phyloP scores from a whole-genome alignment of 192 early-diverging fungal species.

The Backusella tarrabulga region DNA sequence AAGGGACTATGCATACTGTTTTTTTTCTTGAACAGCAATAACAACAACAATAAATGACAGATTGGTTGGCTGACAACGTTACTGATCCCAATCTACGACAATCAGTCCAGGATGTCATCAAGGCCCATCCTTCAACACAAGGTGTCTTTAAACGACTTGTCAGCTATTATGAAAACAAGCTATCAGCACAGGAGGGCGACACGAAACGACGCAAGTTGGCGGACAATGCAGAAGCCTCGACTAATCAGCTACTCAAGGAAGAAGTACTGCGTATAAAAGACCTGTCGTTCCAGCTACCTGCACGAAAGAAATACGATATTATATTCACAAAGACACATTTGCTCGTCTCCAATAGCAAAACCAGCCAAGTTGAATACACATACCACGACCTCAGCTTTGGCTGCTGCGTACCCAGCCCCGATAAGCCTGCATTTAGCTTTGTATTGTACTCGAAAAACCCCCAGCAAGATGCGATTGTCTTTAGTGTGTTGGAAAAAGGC shows the following conservation, averaged over 20 bases:
- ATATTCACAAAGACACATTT: background rate
- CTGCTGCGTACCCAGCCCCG: conserved; percentile 10
- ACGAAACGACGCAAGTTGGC: background rate
- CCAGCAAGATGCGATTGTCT: background rate
- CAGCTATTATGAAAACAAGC: background rate
- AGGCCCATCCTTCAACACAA: background rate
- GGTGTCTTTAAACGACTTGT: conserved; percentile 4
- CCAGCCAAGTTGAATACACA: background rate
- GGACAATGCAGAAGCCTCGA: background rate
- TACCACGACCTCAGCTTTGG: background rate
- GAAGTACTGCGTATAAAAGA: background rate
- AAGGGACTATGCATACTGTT: no score
- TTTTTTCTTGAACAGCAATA: background rate
- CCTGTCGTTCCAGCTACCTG: conserved; percentile 10
- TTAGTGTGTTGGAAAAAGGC: background rate
- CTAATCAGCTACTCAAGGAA: background rate
- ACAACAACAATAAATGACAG: conserved; percentile 8
- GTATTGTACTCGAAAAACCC: background rate
- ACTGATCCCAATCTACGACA: conserved; percentile 9
- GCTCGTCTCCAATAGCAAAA: conserved; percentile 2
- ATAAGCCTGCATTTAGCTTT: background rate
- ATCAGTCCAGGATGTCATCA: background rate
- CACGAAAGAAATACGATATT: conserved; percentile 6
- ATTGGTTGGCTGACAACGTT: conserved; percentile 12
- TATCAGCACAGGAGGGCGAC: background rate